Evolutionary conservation across 768 basidiomycete species (phyloP).

Genomic region (Leccinum subgranulosum): DNA sequence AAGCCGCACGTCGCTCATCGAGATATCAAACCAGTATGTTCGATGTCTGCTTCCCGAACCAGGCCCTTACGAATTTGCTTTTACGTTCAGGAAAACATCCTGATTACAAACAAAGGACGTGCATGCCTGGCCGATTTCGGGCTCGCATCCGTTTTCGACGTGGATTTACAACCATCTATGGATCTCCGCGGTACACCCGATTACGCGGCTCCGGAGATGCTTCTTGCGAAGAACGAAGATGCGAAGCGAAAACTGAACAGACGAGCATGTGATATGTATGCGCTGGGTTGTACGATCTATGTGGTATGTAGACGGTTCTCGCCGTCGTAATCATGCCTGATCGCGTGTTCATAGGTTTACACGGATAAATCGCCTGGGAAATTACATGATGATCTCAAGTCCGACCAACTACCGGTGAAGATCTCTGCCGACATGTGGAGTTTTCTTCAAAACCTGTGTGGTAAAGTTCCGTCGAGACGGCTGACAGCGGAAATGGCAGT

Average conservation of each 20-base stretch:
- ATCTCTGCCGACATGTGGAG: slow-evolving; percentile 27
- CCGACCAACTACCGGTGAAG: slow-evolving; percentile 7
- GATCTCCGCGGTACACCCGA: slow-evolving; percentile 12
- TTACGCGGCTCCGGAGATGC: slow-evolving; percentile 29
- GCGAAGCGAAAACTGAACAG: slow-evolving; percentile 19
- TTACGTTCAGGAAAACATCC: slow-evolving; percentile 42
- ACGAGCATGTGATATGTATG: slow-evolving; percentile 38
- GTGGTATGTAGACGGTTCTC: slow-evolving; percentile 24
- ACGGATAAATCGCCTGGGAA: not conserved
- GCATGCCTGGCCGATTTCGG: slow-evolving; percentile 55
- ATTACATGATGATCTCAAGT: not conserved
- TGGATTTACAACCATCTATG: slow-evolving; percentile 9
- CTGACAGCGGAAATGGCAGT: slow-evolving; percentile 22
- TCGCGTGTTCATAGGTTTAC: slow-evolving; percentile 12
- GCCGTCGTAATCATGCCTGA: not conserved
- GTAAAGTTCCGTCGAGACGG: slow-evolving; percentile 12
- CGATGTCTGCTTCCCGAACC: not conserved
- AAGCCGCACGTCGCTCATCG: slow-evolving; percentile 34
- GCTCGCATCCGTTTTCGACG: slow-evolving; percentile 25
- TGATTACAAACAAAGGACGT: slow-evolving; percentile 37
- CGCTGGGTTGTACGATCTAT: slow-evolving; percentile 40
- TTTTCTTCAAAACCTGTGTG: slow-evolving; percentile 31
- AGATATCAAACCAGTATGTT: slow-evolving; percentile 30
- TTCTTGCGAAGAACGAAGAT: not conserved
- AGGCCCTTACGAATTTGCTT: not conserved